These are phyloP conservation scores for Chaetomium fimeti DNA, from an alignment of 495 filamentous ascomycete genomes.

Conservation along the genomic window DNA sequence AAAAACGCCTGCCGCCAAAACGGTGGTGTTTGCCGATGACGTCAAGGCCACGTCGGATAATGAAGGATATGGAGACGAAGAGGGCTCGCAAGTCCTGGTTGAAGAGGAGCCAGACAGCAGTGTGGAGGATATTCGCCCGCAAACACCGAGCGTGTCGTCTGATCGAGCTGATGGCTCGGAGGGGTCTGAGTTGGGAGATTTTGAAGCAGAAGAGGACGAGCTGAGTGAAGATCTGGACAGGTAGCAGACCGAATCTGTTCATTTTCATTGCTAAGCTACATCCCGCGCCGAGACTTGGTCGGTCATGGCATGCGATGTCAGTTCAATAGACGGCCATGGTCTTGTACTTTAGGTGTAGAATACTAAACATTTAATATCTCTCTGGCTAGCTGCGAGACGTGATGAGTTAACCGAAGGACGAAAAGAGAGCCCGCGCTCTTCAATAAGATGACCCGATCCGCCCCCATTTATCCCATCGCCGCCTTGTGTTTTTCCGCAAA, in stretches of 20 bases:
- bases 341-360: too few relatives aligned
- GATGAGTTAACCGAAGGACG: too few relatives aligned
- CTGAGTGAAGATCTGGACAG: constrained; percentile 40
- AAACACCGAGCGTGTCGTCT: constrained; percentile 17
- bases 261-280: neutral
- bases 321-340: too few relatives aligned
- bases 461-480: neutral
- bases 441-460: too few relatives aligned
- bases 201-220: constrained; percentile 47
- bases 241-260: constrained; percentile 1
- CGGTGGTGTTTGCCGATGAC: constrained; percentile 68
- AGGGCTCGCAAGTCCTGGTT: constrained; percentile 15
- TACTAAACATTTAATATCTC: too few relatives aligned
- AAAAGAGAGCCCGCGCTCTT: too few relatives aligned
- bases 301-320: too few relatives aligned
- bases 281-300: neutral
- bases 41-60: constrained; percentile 30
- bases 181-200: constrained; percentile 43
- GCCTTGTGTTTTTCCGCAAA: too few relatives aligned
- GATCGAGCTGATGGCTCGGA: constrained; percentile 27
- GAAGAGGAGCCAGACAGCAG: constrained; percentile 19
- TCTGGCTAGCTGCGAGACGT: too few relatives aligned
- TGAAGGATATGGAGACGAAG: constrained; percentile 1
- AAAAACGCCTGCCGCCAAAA: constrained; percentile 56
- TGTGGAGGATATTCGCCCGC: constrained; percentile 14